Evolutionary conservation across 768 basidiomycete species (phyloP).

Genomic region (Phaeotremella skinneri): DNA sequence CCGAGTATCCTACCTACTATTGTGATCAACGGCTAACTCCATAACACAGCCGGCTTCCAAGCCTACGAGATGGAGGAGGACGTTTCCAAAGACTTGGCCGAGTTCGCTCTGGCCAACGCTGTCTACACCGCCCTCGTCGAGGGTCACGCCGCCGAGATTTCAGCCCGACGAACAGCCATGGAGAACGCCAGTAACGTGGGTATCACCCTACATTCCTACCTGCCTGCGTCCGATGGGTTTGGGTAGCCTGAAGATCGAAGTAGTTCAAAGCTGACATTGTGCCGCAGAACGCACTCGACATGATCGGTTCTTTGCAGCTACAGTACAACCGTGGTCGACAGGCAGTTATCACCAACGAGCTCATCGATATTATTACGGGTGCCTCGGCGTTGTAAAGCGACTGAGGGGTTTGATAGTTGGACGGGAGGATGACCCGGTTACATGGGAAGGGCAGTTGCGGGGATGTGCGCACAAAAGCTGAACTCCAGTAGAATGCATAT

Average conservation of each 20-base stretch:
- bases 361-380: conserved; percentile 51
- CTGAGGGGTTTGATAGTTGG: not conserved
- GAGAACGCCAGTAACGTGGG: conserved; percentile 88
- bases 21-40: not conserved
- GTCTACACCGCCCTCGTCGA: conserved; percentile 92
- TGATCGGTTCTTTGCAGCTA: conserved; percentile 84
- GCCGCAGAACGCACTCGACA: conserved; percentile 79
- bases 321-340: conserved; percentile 98
- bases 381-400: conserved; percentile 1
- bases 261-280: not conserved
- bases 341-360: conserved; percentile 75
- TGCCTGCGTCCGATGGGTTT: not conserved
- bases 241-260: too few relatives aligned
- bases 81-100: conserved; percentile 83
- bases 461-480: not conserved
- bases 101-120: conserved; percentile 95
- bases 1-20: not conserved
- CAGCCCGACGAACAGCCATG: conserved; percentile 88
- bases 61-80: conserved; percentile 98
- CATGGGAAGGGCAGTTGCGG: not conserved
- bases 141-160: conserved; percentile 86
- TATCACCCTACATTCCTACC: not conserved
- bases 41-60: conserved; percentile 73
- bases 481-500: not conserved
- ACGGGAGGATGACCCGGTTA: not conserved